phyloP scores from a whole-genome alignment of 495 filamentous ascomycete species.

The Lasiosphaeria ovina region DNA sequence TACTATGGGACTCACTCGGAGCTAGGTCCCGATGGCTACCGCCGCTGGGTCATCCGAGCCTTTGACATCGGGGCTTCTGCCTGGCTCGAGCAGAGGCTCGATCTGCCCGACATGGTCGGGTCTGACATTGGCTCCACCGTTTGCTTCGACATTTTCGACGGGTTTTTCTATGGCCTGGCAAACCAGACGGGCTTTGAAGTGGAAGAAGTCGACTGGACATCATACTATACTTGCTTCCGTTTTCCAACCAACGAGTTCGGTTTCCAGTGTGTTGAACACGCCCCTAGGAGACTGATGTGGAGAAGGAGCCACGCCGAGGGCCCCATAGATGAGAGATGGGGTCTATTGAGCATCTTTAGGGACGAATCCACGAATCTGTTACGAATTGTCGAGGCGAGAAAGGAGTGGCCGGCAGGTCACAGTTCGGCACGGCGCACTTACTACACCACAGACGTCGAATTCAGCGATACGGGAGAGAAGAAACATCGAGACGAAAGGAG shows the following conservation, averaged over 20 bases:
- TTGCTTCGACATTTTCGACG: conserved; percentile 69
- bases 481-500: neutral
- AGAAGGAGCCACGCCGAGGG: conserved; percentile 69
- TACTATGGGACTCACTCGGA: conserved; percentile 66
- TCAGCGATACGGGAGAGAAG: conserved; percentile 27
- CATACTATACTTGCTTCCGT: conserved; percentile 68
- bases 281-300: conserved; percentile 52
- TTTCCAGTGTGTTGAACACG: conserved; percentile 29
- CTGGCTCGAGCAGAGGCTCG: conserved; percentile 39
- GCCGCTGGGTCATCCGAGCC: conserved; percentile 61
- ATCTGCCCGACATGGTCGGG: conserved; percentile 55
- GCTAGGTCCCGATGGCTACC: conserved; percentile 47
- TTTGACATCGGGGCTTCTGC: conserved; percentile 43
- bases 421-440: conserved; percentile 65
- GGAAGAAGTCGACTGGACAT: conserved; percentile 66
- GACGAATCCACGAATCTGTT: conserved; percentile 61
- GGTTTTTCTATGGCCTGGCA: conserved; percentile 70
- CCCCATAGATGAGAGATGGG: conserved; percentile 76
- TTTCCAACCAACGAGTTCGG: conserved; percentile 47
- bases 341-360: conserved; percentile 59
- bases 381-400: conserved; percentile 66
- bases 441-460: conserved; percentile 60
- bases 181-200: conserved; percentile 62
- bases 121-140: conserved; percentile 65
- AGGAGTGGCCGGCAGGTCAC: conserved; percentile 63